phyloP scores from a whole-genome alignment of 1,284 basidiomycete genomes.

The Papiliotrema terrestris region DNA sequence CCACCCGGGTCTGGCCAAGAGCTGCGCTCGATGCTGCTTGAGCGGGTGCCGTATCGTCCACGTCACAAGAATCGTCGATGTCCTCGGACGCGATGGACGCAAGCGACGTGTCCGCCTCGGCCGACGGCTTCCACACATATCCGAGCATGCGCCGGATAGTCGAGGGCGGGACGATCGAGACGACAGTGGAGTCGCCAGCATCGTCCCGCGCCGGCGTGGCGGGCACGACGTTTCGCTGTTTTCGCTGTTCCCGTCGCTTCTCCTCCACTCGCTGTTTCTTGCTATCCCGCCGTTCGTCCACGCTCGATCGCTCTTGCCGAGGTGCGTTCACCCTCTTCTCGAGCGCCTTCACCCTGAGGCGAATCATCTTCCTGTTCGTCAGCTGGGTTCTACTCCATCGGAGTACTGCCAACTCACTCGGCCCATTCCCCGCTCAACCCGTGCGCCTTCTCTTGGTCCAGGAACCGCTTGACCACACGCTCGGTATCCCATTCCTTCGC shows the following conservation, averaged over 20 bases:
- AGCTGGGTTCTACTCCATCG: not conserved
- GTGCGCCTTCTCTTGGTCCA: slow-evolving; percentile 63
- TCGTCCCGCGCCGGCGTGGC: not conserved
- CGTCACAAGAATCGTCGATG: not conserved
- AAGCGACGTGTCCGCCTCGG: not conserved
- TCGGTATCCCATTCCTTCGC: slow-evolving; percentile 68
- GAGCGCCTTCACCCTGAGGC: slow-evolving; percentile 30
- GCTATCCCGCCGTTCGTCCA: not conserved
- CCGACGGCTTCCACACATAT: not conserved
- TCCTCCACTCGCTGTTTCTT: slow-evolving; percentile 2
- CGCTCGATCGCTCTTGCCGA: not conserved
- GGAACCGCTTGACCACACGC: slow-evolving; percentile 69
- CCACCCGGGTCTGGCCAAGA: not conserved
- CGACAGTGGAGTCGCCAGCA: slow-evolving; percentile 1
- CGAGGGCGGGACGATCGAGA: slow-evolving; percentile 7
- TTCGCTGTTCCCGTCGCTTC: not conserved
- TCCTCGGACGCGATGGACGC: not conserved
- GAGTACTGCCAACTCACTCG: slow-evolving; percentile 26
- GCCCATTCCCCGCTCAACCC: slow-evolving; percentile 43
- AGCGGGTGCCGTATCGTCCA: too few relatives aligned
- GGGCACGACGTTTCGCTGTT: not conserved
- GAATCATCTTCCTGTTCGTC: slow-evolving; percentile 20
- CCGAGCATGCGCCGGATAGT: slow-evolving; percentile 6
- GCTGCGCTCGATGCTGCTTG: too few relatives aligned
- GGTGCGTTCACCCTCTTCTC: slow-evolving; percentile 16